Evolutionary conservation across 805 yeast genomes (phyloP).

Genomic region (Candida andamanensis): DNA sequence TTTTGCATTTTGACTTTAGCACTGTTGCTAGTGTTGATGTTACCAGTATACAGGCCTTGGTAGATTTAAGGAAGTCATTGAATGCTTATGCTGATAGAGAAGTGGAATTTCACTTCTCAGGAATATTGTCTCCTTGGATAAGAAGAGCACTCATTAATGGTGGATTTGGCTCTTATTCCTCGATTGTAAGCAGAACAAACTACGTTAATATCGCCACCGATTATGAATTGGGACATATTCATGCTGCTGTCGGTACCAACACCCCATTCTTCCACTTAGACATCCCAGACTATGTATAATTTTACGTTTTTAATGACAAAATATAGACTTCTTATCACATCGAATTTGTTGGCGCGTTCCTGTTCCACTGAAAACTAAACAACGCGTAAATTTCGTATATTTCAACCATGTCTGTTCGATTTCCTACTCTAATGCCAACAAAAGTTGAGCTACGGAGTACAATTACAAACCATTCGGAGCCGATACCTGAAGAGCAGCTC

Average conservation of each 20-base stretch:
- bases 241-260: slow-evolving; percentile 56
- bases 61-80: slow-evolving; percentile 69
- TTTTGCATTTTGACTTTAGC: slow-evolving; percentile 78
- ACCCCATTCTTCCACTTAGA: slow-evolving; percentile 78
- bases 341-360: too few species aligned
- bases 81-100: slow-evolving; percentile 73
- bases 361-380: too few species aligned
- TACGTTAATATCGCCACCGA: slow-evolving; percentile 38
- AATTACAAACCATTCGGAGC: too few species aligned
- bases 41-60: slow-evolving; percentile 72
- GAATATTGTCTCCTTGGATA: slow-evolving; percentile 82
- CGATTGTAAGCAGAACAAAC: slow-evolving; percentile 32
- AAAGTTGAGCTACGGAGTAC: too few species aligned
- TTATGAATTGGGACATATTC: slow-evolving; percentile 35
- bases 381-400: too few species aligned
- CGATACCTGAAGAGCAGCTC: too few species aligned
- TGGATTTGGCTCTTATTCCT: slow-evolving; percentile 65
- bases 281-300: slow-evolving; percentile 55
- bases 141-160: slow-evolving; percentile 67
- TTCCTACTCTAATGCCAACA: too few species aligned
- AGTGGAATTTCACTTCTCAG: slow-evolving; percentile 86
- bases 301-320: too few species aligned
- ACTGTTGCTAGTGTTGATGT: slow-evolving; percentile 72
- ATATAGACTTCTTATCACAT: too few species aligned
- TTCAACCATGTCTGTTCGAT: too few species aligned